Evolutionary conservation across 139 green algal species (phyloP).

Genomic region (Chlamydomonas urium): DNA sequence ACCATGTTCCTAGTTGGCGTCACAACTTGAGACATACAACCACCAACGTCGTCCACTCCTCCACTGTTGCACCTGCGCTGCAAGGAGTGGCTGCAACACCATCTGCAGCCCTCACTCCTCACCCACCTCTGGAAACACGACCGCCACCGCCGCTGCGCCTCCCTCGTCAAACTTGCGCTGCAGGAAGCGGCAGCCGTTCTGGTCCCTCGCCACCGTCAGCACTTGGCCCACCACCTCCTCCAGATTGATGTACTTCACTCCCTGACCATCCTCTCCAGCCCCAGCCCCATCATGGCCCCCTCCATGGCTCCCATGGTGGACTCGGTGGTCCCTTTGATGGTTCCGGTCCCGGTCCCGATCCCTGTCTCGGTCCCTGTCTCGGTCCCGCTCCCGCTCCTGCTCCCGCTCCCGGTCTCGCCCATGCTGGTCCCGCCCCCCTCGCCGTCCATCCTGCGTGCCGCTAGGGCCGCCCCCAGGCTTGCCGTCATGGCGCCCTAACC

Average conservation of each 20-base stretch:
- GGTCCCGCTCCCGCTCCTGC: not conserved
- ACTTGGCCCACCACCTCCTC: conserved; percentile 84
- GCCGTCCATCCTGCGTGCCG: too few species aligned
- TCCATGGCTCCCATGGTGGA: conserved; percentile 18
- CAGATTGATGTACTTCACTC: conserved; percentile 26
- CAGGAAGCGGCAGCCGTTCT: conserved; percentile 96
- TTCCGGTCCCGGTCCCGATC: conserved; percentile 18
- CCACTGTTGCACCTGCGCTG: too few species aligned
- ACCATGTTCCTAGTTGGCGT: too few species aligned
- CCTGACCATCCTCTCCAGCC: too few species aligned
- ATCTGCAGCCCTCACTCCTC: not conserved
- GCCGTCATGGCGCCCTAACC: too few species aligned
- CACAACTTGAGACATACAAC: too few species aligned
- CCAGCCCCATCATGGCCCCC: not conserved
- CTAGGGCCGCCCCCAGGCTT: too few species aligned
- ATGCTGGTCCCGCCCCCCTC: not conserved
- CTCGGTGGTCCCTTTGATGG: conserved; percentile 6
- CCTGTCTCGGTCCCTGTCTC: too few species aligned
- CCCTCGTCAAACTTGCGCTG: conserved; percentile 98
- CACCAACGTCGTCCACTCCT: too few species aligned
- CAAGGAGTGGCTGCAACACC: too few species aligned
- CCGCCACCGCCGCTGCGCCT: conserved; percentile 66
- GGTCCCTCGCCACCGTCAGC: conserved; percentile 84
- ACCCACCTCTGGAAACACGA: conserved; percentile 62
- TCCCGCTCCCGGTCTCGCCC: conserved; percentile 10